Evolutionary conservation across 164 flowering plant species (phyloP).

Genomic region (Nymphaea thermarum): DNA sequence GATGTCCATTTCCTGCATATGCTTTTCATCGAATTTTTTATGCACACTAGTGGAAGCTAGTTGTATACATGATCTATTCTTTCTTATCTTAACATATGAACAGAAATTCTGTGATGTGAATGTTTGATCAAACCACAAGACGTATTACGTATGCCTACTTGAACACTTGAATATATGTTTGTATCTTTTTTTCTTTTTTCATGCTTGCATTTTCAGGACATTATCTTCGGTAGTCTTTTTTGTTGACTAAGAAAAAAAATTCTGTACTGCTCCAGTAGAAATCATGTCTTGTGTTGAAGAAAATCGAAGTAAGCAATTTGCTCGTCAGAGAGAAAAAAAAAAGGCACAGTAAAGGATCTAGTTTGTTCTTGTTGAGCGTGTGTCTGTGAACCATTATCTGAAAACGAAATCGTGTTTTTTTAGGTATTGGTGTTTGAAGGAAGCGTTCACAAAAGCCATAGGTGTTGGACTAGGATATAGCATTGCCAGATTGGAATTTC

Average conservation of each 20-base stretch:
- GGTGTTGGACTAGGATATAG: constrained; percentile 52
- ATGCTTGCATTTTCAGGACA: background rate
- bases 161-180: background rate
- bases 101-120: background rate
- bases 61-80: no score
- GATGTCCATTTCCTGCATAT: no score
- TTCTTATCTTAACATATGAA: background rate
- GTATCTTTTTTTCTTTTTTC: background rate
- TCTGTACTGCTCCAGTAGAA: background rate
- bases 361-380: background rate
- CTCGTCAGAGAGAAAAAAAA: no score
- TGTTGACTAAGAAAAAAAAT: background rate
- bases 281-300: no score
- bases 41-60: background rate
- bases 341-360: background rate
- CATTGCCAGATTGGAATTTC: constrained; percentile 57
- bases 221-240: background rate
- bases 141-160: background rate
- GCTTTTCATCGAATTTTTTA: no score
- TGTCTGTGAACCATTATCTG: background rate
- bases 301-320: no score
- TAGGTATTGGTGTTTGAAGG: constrained; percentile 90
- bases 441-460: constrained; percentile 73
- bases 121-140: background rate
- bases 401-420: constrained; percentile 3